Base-by-base conservation (phyloP, 495 filamentous ascomycete species). In the Emericellopsis terricola region DNA sequence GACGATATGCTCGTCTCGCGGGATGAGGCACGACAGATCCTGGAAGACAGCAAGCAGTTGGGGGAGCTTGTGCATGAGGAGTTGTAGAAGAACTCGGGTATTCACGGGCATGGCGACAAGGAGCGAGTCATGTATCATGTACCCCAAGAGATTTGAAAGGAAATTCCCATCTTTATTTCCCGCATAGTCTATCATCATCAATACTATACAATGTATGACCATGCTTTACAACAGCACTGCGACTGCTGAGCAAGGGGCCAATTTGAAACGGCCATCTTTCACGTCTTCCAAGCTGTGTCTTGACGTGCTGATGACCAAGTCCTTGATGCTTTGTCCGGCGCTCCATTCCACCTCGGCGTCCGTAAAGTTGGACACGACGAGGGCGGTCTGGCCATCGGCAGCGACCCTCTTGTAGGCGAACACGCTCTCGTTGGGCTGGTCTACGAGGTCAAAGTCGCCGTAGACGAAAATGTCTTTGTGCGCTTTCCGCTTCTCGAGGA, bases 1-100 rank as follows among this genome's bases (percentile, higher is more conserved):
- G 78, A 94, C 41, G 89, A 97, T 46, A 80, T 94, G 79, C 46
- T 51, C 0, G 65, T 78, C n/a, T 53, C 55, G 4, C 69, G 69
- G 34, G 69, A 71, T 29, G 49, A 62, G 40, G 83, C 85, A 11
- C 62, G 77, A 45, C 48, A 57, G 34, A 72, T 94, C 15, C 43
- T 96, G 43, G 50, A 62, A 7, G 78, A 86, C 19, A 94, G 82
- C 48, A 65, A 67, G 16, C 68, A 69, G n/a, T 52, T 94, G 10
- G 87, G 87, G 8, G 71, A 84, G 41, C 57, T 80, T 36, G 38
- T 94, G 34, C 71, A 91, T 46, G 71, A 76, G 38, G 70, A 76
- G 46, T 48, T 64, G 19, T 68, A n/a, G n/a, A n/a, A n/a, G n/a
- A n/a, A n/a, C n/a, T n/a, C n/a, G n/a, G n/a, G n/a, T n/a, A n/a